phyloP scores from a whole-genome alignment of 805 yeast genomes.

The Hanseniaspora valbyensis region DNA sequence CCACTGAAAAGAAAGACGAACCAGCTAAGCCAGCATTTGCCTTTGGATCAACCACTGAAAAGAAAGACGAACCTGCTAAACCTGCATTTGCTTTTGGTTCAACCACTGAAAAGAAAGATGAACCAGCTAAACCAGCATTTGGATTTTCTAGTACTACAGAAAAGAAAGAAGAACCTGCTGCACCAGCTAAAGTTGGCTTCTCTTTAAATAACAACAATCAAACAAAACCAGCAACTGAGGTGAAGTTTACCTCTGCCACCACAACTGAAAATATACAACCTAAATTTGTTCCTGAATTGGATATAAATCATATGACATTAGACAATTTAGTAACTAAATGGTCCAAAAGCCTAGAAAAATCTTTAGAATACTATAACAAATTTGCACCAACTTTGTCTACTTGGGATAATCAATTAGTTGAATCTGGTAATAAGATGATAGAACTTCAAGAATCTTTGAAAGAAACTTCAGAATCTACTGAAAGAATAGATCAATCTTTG shows the following conservation, averaged over 20 bases:
- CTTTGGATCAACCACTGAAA: conserved; percentile 18
- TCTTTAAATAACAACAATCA: conserved; percentile 18
- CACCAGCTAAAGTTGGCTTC: conserved; percentile 21
- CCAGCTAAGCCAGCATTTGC: conserved; percentile 21
- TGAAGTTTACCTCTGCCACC: conserved; percentile 17
- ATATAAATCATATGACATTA: conserved; percentile 79
- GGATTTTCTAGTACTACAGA: conserved; percentile 19
- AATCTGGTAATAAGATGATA: conserved; percentile 78
- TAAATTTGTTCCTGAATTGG: conserved; percentile 46
- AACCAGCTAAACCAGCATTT: conserved; percentile 18
- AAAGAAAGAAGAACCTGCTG: conserved; percentile 16
- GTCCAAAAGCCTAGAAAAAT: conserved; percentile 72
- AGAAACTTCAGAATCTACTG: conserved; percentile 45
- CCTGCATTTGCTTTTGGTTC: conserved; percentile 22
- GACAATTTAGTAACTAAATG: conserved; percentile 89
- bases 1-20: conserved; percentile 13
- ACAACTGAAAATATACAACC: conserved; percentile 40
- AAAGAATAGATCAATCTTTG: conserved; percentile 75
- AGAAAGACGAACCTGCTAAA: conserved; percentile 16
- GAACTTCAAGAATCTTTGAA: conserved; percentile 32
- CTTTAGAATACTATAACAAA: conserved; percentile 60
- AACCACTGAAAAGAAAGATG: conserved; percentile 4
- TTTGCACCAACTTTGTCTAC: conserved; percentile 64
- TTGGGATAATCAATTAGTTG: conserved; percentile 79
- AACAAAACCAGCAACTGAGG: background rate